phyloP scores from a whole-genome alignment of 2,329 filamentous ascomycete genomes.

The Fusarium sp. region DNA sequence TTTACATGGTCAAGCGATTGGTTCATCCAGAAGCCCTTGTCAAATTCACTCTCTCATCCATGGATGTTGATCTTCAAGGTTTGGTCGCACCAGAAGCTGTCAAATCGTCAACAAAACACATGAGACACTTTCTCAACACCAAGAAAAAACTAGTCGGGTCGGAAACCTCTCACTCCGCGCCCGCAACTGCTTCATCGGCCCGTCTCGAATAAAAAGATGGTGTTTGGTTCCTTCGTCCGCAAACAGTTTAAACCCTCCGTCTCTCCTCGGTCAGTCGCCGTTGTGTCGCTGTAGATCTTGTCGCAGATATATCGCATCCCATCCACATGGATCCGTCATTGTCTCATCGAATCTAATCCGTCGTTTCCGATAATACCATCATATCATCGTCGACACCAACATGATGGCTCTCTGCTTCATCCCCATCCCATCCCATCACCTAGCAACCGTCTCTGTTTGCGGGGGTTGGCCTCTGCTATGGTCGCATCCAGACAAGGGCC shows the following conservation, averaged over 20 bases:
- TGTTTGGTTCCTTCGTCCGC: not conserved
- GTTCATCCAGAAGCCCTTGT: constrained; percentile 23
- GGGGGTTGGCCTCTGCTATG: constrained; percentile 24
- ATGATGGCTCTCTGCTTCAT: constrained; percentile 9
- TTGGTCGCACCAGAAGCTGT: not conserved
- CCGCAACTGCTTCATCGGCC: constrained; percentile 24
- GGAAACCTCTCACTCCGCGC: not conserved
- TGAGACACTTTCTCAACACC: constrained; percentile 6
- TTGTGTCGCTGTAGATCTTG: constrained; percentile 25
- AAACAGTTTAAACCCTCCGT: not conserved
- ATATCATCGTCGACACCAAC: constrained; percentile 3
- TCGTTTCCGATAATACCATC: constrained; percentile 4
- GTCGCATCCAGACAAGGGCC: not conserved
- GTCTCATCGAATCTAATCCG: constrained; percentile 34
- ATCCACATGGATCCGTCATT: constrained; percentile 29
- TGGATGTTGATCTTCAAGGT: not conserved
- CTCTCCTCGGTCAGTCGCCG: not conserved
- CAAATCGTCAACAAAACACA: not conserved
- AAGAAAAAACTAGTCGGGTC: not conserved
- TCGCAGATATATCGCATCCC: constrained; percentile 15
- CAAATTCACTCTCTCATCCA: not conserved
- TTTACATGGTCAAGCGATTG: constrained; percentile 15
- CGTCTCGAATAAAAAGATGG: constrained; percentile 13
- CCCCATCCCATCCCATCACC: constrained; percentile 15
- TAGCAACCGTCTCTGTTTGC: constrained; percentile 21